Conservation (phyloP, 2,329 filamentous ascomycete species). For the Penicillium sp. region DNA sequence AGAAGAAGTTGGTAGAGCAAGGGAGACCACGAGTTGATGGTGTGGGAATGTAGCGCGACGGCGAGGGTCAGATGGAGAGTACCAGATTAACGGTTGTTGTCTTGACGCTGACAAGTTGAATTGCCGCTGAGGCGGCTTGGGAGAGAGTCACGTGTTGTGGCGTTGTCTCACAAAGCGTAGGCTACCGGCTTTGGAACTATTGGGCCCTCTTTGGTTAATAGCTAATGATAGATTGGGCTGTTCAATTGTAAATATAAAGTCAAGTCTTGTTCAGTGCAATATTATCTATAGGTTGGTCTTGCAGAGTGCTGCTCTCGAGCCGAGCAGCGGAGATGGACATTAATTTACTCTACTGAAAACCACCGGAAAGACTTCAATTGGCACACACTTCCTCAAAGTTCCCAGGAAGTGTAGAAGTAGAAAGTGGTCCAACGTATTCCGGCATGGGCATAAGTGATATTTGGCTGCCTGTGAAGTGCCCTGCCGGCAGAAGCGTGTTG, state of each 20-base stretch:
- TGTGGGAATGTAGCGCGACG: slow-evolving; percentile 1
- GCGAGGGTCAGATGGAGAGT: not conserved
- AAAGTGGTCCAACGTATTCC: no score
- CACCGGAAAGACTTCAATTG: no score
- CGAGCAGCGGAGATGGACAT: no score
- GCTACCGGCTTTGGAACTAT: not conserved
- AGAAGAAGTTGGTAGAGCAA: not conserved
- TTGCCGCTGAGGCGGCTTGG: slow-evolving; percentile 23
- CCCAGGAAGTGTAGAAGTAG: no score
- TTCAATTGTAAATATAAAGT: no score
- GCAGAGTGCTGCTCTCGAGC: no score
- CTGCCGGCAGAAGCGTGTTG: not conserved
- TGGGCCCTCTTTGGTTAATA: no score
- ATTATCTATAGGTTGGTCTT: no score
- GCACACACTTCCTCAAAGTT: no score
- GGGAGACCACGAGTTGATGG: not conserved
- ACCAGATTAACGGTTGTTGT: slow-evolving; percentile 6
- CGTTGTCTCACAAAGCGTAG: slow-evolving; percentile 17
- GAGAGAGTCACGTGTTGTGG: slow-evolving; percentile 25
- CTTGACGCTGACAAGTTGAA: slow-evolving; percentile 23
- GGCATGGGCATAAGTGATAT: not conserved
- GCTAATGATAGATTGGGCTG: no score
- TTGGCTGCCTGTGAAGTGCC: not conserved
- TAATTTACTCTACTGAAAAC: no score
- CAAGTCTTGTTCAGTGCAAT: no score